Evolutionary conservation across 768 basidiomycete genomes (phyloP).

Genomic region (Imleria badia): DNA sequence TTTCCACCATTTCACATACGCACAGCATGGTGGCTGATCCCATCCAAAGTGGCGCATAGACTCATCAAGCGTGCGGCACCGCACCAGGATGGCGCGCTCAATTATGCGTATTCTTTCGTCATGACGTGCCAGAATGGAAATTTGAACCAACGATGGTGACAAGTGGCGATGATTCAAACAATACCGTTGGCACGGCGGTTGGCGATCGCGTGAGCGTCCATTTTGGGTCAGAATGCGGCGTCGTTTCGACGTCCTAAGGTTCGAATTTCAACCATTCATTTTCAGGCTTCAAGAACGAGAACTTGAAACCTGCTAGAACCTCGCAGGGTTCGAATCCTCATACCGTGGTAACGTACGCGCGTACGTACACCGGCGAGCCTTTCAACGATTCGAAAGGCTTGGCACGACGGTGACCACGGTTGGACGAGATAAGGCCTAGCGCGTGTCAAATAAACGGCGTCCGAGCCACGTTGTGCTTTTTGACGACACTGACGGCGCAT

Average conservation of each 20-base stretch:
- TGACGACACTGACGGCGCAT: not conserved
- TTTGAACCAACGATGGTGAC: not conserved
- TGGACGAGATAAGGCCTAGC: too few species aligned
- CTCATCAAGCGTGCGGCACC: conserved; percentile 3
- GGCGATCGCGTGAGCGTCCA: not conserved
- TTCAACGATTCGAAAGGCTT: too few species aligned
- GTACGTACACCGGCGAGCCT: too few species aligned
- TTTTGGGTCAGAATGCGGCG: not conserved
- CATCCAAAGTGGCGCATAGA: not conserved
- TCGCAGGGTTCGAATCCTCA: too few species aligned
- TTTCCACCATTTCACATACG: conserved; percentile 2
- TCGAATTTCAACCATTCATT: too few species aligned
- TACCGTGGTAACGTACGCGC: too few species aligned
- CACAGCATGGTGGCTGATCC: not conserved
- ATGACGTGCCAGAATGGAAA: not conserved
- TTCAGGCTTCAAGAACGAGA: too few species aligned
- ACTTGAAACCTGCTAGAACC: too few species aligned
- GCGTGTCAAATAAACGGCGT: not conserved
- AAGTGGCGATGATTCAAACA: not conserved
- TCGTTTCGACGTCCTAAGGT: not conserved
- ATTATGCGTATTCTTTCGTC: not conserved
- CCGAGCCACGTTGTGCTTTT: not conserved
- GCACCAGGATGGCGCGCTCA: not conserved
- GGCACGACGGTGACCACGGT: too few species aligned
- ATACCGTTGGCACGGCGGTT: not conserved